These are phyloP conservation scores for Apiotrichum laibachii DNA, from an alignment of 1,284 basidiomycete genomes.

Conservation along the genomic window DNA sequence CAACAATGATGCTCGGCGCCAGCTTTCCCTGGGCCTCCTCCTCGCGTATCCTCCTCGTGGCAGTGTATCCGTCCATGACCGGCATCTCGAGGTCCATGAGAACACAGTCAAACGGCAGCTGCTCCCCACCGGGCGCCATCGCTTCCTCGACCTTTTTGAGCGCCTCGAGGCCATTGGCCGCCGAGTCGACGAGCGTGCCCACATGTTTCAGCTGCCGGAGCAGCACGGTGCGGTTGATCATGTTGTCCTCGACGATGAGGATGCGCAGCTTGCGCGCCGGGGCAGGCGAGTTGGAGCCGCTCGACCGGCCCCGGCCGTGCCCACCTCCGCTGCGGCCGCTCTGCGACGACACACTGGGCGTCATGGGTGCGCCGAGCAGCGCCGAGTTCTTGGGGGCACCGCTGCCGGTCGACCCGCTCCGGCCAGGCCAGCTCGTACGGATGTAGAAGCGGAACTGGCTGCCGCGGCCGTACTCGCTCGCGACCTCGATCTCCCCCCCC, in stretches of 20 bases:
- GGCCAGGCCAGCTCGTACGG: too few species aligned
- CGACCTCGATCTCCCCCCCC: conserved; percentile 33
- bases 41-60: conserved; percentile 10
- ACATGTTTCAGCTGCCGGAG: conserved; percentile 43
- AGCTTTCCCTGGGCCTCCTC: conserved; percentile 3
- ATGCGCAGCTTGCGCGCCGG: conserved; percentile 5
- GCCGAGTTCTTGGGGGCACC: too few species aligned
- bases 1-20: not conserved
- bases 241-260: conserved; percentile 42
- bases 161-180: conserved; percentile 50
- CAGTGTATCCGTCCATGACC: conserved; percentile 20
- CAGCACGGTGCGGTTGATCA: conserved; percentile 50
- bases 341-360: too few species aligned
- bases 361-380: not conserved
- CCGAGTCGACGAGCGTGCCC: conserved; percentile 28
- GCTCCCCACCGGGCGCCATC: not conserved
- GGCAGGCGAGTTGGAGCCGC: too few species aligned
- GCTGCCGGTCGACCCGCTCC: too few species aligned
- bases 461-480: conserved; percentile 26
- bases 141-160: conserved; percentile 44
- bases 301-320: too few species aligned
- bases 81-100: conserved; percentile 51
- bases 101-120: conserved; percentile 36
- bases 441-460: conserved; percentile 52
- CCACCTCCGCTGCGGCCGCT: too few species aligned